Conservation (phyloP, 2,329 filamentous ascomycete genomes). For the Fusarium nurragi region DNA sequence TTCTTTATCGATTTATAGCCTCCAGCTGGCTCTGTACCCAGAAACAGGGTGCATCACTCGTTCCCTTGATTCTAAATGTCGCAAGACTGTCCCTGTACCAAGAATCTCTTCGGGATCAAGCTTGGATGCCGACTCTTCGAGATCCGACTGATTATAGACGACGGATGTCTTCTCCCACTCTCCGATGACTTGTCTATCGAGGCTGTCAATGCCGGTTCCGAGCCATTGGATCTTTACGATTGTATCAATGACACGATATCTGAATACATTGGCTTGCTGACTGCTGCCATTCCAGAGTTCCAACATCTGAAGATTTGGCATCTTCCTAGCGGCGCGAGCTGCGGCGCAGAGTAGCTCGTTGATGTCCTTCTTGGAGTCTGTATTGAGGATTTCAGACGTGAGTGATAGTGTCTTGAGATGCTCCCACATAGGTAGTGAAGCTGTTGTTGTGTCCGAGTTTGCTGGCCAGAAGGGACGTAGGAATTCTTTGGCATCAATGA, state of each 20-base stretch:
- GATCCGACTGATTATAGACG: background rate
- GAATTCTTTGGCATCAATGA: constrained; percentile 22
- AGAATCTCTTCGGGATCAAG: background rate
- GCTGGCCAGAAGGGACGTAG: background rate
- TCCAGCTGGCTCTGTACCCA: background rate
- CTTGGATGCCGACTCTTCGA: background rate
- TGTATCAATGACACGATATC: background rate
- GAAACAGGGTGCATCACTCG: background rate
- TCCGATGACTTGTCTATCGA: background rate
- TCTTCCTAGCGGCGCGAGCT: constrained; percentile 5
- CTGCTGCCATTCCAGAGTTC: background rate
- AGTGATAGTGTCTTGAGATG: background rate
- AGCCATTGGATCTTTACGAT: background rate
- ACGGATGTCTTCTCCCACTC: background rate
- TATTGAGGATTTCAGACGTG: background rate
- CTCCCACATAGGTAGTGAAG: background rate
- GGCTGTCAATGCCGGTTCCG: background rate
- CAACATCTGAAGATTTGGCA: constrained; percentile 3
- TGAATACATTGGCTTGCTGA: background rate
- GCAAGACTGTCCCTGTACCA: background rate
- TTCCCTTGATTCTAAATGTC: background rate
- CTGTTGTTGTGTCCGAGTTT: background rate
- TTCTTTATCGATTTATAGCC: background rate
- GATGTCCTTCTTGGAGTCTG: background rate
- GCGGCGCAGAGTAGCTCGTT: constrained; percentile 1